A percentile compares a stretch with the other conserved stretches of the same genome.
phyloP scores from a whole-genome alignment of 106 monocot species.

The Ottelia alismoides region DNA sequence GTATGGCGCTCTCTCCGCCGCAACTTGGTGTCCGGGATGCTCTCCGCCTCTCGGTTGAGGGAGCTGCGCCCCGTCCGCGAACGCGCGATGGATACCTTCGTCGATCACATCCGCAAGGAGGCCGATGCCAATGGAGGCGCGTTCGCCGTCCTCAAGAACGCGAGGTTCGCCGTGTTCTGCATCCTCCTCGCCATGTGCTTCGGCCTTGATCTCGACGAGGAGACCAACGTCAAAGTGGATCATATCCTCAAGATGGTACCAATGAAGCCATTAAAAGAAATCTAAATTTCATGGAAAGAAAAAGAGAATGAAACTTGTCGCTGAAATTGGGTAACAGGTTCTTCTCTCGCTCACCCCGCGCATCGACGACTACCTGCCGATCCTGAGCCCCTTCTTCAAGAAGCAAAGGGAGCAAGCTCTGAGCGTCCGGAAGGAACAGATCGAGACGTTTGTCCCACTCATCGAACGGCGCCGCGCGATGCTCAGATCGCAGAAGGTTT shows the following conservation, averaged over 20 bases:
- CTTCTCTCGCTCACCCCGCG: conserved; percentile 46
- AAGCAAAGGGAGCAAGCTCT: conserved; percentile 36
- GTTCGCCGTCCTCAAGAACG: conserved; percentile 74
- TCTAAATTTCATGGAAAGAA: no score
- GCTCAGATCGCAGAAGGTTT: conserved; percentile 8
- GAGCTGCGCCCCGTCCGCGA: conserved; percentile 37
- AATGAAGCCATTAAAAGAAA: no score
- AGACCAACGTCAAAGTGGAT: conserved; percentile 35
- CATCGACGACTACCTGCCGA: conserved; percentile 80
- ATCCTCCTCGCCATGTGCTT: conserved; percentile 86
- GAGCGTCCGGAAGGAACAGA: conserved; percentile 35
- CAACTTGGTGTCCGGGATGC: conserved; percentile 97
- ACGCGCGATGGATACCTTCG: conserved; percentile 64
- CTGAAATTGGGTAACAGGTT: no score
- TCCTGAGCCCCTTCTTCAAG: conserved; percentile 52
- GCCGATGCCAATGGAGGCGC: conserved; percentile 36
- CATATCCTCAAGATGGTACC: conserved; percentile 61
- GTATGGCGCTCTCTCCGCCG: conserved; percentile 86
- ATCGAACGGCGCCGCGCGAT: conserved; percentile 43
- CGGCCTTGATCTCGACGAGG: conserved; percentile 63
- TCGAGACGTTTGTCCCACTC: conserved; percentile 36
- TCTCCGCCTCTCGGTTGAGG: conserved; percentile 41
- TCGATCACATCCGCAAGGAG: conserved; percentile 43
- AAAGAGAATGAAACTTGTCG: no score
- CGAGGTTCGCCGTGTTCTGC: conserved; percentile 88